These are phyloP conservation scores for Saururus chinensis DNA, from an alignment of 164 flowering plant species.

Conservation along the genomic window DNA sequence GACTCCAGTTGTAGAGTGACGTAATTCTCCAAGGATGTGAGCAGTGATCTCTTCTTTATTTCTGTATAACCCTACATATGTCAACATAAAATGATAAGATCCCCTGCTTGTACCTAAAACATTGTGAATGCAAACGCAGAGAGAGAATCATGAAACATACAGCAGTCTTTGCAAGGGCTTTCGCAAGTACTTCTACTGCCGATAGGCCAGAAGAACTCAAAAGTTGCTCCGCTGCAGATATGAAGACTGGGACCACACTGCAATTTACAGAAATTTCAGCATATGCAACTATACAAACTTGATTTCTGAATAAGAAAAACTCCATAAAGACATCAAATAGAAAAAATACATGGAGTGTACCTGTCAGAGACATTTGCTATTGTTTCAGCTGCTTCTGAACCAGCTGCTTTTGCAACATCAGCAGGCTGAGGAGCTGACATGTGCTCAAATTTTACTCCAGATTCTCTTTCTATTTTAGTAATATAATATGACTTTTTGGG, in stretches of 20 bases:
- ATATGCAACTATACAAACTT: not conserved
- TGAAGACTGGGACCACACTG: conserved; percentile 93
- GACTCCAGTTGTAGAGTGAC: conserved; percentile 74
- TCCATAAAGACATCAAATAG: not conserved
- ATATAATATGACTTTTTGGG: conserved; percentile 53
- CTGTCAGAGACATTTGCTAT: conserved; percentile 66
- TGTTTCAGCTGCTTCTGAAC: conserved; percentile 61
- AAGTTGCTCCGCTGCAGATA: conserved; percentile 72
- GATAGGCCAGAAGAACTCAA: conserved; percentile 56
- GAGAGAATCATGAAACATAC: conserved; percentile 29
- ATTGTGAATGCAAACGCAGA: not conserved
- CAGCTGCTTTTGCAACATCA: conserved; percentile 84
- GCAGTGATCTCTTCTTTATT: conserved; percentile 78
- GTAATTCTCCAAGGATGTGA: conserved; percentile 64
- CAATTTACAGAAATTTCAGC: conserved; percentile 10
- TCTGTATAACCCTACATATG: conserved; percentile 79
- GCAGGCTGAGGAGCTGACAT: conserved; percentile 75
- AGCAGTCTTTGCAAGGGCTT: conserved; percentile 87
- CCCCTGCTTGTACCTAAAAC: not conserved
- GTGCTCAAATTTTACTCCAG: conserved; percentile 93
- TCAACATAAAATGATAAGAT: not conserved
- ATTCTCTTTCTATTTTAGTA: conserved; percentile 69
- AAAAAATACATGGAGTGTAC: conserved; percentile 23
- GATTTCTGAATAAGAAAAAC: too few species aligned
- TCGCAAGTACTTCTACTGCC: conserved; percentile 73